phyloP scores from a whole-genome alignment of 1,284 basidiomycete species.

The Trametes sp. region DNA sequence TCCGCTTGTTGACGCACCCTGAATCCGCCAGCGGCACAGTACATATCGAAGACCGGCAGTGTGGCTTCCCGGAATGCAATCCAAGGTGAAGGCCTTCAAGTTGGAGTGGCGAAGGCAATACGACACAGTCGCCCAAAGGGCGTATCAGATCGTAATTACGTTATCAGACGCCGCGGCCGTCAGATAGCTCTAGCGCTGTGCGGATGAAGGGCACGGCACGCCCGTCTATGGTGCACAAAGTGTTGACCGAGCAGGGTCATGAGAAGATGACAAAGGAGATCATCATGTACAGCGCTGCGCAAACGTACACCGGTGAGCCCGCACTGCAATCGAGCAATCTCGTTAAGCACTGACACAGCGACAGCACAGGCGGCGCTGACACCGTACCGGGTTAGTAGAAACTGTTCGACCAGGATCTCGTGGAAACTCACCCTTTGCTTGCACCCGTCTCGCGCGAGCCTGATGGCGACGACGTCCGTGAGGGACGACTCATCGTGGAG shows the following conservation, averaged over 20 bases:
- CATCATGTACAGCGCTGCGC: not conserved
- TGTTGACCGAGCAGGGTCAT: not conserved
- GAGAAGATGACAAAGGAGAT: not conserved
- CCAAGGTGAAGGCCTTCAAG: not conserved
- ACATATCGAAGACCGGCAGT: too few relatives aligned
- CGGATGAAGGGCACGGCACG: too few relatives aligned
- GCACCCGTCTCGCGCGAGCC: not conserved
- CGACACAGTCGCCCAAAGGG: too few relatives aligned
- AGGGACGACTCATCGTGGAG: not conserved
- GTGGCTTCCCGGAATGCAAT: constrained; percentile 1
- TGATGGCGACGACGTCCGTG: not conserved
- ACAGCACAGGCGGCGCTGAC: constrained; percentile 7
- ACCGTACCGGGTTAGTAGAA: too few relatives aligned
- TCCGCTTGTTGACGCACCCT: too few relatives aligned
- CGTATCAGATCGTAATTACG: too few relatives aligned
- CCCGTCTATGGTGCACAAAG: not conserved
- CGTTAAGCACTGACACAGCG: not conserved
- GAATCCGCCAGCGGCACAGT: too few relatives aligned
- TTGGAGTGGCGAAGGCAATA: not conserved
- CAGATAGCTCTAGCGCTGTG: too few relatives aligned
- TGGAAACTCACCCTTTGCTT: too few relatives aligned
- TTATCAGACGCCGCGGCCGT: too few relatives aligned
- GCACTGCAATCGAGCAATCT: not conserved
- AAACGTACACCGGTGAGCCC: constrained; percentile 1
- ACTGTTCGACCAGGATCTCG: too few relatives aligned